Evolutionary conservation across 2,329 filamentous ascomycete genomes (phyloP), one percentile per base, ranked within the genome.

Genomic region (Rutstroemia sp.): DNA sequence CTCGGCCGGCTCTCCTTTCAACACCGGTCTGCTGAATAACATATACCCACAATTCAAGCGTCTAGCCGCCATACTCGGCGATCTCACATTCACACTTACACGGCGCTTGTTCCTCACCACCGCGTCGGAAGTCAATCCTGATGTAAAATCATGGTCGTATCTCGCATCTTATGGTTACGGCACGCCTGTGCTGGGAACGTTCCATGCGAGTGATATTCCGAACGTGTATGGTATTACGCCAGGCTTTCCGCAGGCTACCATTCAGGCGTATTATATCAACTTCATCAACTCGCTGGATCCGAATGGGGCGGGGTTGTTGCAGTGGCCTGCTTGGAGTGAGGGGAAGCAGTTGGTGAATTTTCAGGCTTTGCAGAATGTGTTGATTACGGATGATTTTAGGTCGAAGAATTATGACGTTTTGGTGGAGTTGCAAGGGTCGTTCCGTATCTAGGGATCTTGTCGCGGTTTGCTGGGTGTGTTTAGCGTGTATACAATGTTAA

Each of bases 1-100:
- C 2, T 49, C 54, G 1, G 73, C 75, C 23, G 88, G 88, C 37
- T 87, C 83, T 1, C 89, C 89, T 1, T 92, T 89, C 75, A 77
- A 83, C 49, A 92, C 88, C 0, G 75, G 79, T 1, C 59, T 79
- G 8, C 61, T 86, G 16, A 88, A 92, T 72, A 83, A 86, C 65
- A 75, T 83, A 65, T 91, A 88, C 67, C 87, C 88, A 0, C 80
- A 88, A 62, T 92, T 83, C 77, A 92, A 92, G 71, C 85, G 87
- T 14, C 74, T 90, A 0, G 83, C 87, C 2, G 88, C 88, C 38
- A 80, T 92, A 25, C 74, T 92, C 0, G 89, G 89, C 16, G 89
- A 94, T 66, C 65, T 90, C 0, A 81, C 81, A 2, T 92, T 94
- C 71, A 92, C 85, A 0, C 75, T 94, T 0, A 81, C 82, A 0